Conservation (phyloP, 176 grass and related monocot genomes). For the Aechmea fasciata region DNA sequence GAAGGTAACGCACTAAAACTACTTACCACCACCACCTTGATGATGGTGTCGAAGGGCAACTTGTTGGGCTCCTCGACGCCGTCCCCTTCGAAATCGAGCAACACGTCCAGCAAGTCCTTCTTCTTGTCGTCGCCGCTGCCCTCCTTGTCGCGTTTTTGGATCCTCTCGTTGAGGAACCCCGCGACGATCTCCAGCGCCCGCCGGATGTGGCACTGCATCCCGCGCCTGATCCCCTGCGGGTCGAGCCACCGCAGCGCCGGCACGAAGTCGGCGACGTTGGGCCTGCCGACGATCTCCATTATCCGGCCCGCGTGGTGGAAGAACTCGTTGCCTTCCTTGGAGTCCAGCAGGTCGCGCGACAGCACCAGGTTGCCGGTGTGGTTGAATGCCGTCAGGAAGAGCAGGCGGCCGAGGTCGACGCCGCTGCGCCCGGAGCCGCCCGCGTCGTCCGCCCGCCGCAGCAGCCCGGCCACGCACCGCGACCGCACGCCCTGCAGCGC, state of each 20-base stretch:
- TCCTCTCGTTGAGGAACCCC: neutral
- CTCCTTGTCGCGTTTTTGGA: slow-evolving; percentile 2
- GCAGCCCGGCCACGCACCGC: neutral
- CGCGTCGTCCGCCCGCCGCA: neutral
- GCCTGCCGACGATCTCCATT: slow-evolving; percentile 10
- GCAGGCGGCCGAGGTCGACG: slow-evolving; percentile 2
- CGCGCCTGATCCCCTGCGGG: neutral
- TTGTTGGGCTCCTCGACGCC: slow-evolving; percentile 6
- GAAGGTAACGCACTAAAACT: too few relatives aligned
- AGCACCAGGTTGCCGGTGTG: slow-evolving; percentile 14
- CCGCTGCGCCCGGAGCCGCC: neutral
- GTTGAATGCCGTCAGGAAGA: slow-evolving; percentile 12
- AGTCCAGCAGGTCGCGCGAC: slow-evolving; percentile 1
- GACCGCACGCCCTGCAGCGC: slow-evolving; percentile 1
- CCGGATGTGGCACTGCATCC: neutral
- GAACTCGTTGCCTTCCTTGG: neutral
- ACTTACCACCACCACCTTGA: slow-evolving; percentile 6
- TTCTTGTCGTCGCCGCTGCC: slow-evolving; percentile 8
- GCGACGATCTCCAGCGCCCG: neutral
- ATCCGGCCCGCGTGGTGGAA: slow-evolving; percentile 15
- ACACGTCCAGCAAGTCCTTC: slow-evolving; percentile 12
- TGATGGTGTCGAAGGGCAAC: slow-evolving; percentile 5
- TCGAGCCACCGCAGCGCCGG: neutral
- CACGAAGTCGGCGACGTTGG: slow-evolving; percentile 10
- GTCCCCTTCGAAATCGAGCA: slow-evolving; percentile 14